phyloP scores from a whole-genome alignment of 2,329 filamentous ascomycete genomes.

The Penicillium crustosum region DNA sequence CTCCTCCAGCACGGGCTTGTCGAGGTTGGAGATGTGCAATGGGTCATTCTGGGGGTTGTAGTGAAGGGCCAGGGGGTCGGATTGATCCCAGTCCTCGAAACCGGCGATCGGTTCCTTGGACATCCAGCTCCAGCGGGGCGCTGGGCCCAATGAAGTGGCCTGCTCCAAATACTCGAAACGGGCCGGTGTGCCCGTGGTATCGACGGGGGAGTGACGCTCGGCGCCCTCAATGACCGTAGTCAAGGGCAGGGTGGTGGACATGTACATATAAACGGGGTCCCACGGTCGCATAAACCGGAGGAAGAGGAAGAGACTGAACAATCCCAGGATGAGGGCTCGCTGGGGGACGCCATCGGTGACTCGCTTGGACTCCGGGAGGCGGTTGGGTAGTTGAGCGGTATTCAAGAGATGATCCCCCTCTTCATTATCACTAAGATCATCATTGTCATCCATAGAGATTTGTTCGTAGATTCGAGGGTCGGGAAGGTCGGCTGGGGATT shows the following conservation, averaged over 20 bases:
- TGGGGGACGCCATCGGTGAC: constrained; percentile 14
- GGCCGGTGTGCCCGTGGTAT: constrained; percentile 18
- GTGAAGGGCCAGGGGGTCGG: constrained; percentile 14
- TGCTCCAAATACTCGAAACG: constrained; percentile 25
- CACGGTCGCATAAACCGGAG: constrained; percentile 31
- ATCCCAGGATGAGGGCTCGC: constrained; percentile 22
- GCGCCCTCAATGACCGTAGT: constrained; percentile 23
- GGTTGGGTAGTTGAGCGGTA: constrained; percentile 3
- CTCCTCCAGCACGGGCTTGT: constrained; percentile 27
- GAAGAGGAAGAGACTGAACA: constrained; percentile 22
- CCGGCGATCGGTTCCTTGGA: constrained; percentile 23
- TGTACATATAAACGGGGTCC: constrained; percentile 29
- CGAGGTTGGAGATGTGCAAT: constrained; percentile 44
- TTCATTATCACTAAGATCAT: constrained; percentile 25
- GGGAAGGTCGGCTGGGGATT: constrained; percentile 6
- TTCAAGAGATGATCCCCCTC: constrained; percentile 20
- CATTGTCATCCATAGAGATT: constrained; percentile 27
- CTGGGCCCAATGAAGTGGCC: constrained; percentile 17
- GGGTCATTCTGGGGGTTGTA: constrained; percentile 44
- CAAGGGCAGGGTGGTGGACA: constrained; percentile 27
- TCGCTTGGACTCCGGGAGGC: constrained; percentile 11
- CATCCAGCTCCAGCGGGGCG: constrained; percentile 29
- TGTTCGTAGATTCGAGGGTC: constrained; percentile 28
- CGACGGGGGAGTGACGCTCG: constrained; percentile 22
- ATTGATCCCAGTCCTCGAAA: constrained; percentile 28